Evolutionary conservation across 106 monocot species (phyloP), one percentile per base, ranked within the genome.

Genomic region (Dendrobium catenatum): DNA sequence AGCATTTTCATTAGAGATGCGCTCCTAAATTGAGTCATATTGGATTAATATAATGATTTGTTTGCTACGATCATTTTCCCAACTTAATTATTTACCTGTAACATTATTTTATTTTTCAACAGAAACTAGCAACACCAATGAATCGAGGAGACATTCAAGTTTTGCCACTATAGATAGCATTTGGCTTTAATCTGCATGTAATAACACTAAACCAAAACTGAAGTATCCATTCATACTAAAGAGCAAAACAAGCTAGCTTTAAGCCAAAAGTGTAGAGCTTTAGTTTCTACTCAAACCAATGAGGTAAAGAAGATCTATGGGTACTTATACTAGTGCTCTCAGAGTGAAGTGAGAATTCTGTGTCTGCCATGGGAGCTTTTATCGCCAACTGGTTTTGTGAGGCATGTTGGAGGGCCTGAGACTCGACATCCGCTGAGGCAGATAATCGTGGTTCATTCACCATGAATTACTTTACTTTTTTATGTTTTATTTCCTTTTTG

Each of bases 321-420:
- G 5, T 80, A 81, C 46, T 54, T 89, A 49, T 84, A 85, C 83
- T 43, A 79, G 73, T 85, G 80, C 58, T 49, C 72, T 6, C 46
- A 70, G 31, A 43, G 78, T 19, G 85, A 85, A 68, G 82, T 89
- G 6, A 79, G 77, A 61, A 87, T 92, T 19, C 22, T 88, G 4
- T 70, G 70, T 0, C 11, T 92, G 92, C 78, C 89, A 88, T 46
- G 84, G 89, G 16, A 85, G 13, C 18, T 79, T 64, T 89, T 92
- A 75, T 79, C 92, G 40, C 86, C 89, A 16, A 75, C 80, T 7
- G 86, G 82, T 75, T 92, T 92, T 44, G 84, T 89, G 33, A 77
- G 77, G 78, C 92, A 92, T 33, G 92, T 89, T 0, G 92, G 92
- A 4, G 87, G 85, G 9, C 79, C 81, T 7, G 72, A 79, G 37